These are phyloP conservation scores for Botryotinia globosa DNA, from an alignment of 2,329 filamentous ascomycete species.

Conservation along the genomic window DNA sequence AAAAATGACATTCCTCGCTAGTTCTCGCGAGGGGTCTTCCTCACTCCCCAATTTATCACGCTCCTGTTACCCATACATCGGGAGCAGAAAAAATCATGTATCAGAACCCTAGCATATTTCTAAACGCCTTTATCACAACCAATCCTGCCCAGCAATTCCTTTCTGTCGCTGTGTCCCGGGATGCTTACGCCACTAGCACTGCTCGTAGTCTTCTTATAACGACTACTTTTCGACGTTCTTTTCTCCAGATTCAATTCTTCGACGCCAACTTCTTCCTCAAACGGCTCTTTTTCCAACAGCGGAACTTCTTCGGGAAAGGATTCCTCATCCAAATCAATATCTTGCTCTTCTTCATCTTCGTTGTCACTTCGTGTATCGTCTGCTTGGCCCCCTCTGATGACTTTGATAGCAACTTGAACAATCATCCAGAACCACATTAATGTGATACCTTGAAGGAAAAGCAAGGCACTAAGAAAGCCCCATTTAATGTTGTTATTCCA, in stretches of 20 bases:
- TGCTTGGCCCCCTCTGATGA: conserved; percentile 71
- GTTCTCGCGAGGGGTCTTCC: not conserved
- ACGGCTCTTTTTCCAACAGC: conserved; percentile 39
- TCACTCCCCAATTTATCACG: not conserved
- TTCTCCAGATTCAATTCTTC: conserved; percentile 66
- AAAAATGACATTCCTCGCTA: not conserved
- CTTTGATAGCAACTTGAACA: conserved; percentile 73
- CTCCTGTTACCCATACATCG: not conserved
- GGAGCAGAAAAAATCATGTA: not conserved
- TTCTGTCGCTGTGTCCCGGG: conserved; percentile 37
- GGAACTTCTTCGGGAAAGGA: conserved; percentile 18
- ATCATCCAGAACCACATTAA: conserved; percentile 91
- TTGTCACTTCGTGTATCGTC: conserved; percentile 88
- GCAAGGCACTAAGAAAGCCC: conserved; percentile 72
- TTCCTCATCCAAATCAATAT: conserved; percentile 24
- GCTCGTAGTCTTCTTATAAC: conserved; percentile 35
- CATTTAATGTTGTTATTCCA: conserved; percentile 73
- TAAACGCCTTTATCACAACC: conserved; percentile 39
- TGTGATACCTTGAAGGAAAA: conserved; percentile 76
- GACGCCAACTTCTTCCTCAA: conserved; percentile 74
- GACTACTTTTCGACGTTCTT: conserved; percentile 28
- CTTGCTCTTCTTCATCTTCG: conserved; percentile 61
- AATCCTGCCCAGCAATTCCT: conserved; percentile 39
- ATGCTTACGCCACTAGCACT: conserved; percentile 38
- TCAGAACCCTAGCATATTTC: conserved; percentile 15